A percentile compares a stretch with the other conserved stretches of the same genome.
These are phyloP conservation scores for Juglanconis juglandina DNA, from an alignment of 2,329 filamentous ascomycete genomes.

Conservation along the genomic window DNA sequence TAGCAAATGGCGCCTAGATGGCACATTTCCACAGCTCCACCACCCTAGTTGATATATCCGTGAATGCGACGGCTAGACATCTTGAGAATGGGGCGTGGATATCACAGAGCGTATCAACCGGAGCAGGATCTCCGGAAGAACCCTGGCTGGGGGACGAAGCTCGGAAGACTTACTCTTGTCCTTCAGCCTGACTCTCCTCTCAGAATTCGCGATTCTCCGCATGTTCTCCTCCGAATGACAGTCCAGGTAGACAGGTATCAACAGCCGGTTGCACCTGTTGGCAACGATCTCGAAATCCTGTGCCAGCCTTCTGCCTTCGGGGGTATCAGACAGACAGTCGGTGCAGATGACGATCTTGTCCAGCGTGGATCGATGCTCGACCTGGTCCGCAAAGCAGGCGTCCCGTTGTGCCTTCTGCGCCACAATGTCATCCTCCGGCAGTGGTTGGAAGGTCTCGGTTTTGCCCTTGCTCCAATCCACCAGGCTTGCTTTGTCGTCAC, in stretches of 20 bases:
- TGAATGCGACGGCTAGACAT: too few relatives aligned
- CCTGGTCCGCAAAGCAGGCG: slow-evolving; percentile 24
- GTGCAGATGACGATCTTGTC: slow-evolving; percentile 27
- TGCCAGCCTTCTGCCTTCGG: slow-evolving; percentile 21
- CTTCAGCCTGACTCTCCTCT: slow-evolving; percentile 22
- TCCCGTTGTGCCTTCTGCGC: slow-evolving; percentile 17
- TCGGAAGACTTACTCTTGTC: slow-evolving; percentile 15
- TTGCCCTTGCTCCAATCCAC: slow-evolving; percentile 17
- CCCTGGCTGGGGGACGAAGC: background rate
- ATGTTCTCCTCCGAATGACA: slow-evolving; percentile 24
- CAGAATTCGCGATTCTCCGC: slow-evolving; percentile 21
- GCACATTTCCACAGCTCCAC: background rate
- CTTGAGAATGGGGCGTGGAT: background rate
- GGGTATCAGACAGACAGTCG: slow-evolving; percentile 26
- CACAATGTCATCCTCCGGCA: slow-evolving; percentile 6
- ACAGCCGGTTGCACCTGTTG: slow-evolving; percentile 22
- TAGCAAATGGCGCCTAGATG: background rate
- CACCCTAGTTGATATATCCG: too few relatives aligned
- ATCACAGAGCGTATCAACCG: too few relatives aligned
- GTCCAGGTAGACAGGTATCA: slow-evolving; percentile 27
- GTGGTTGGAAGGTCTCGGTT: slow-evolving; percentile 8
- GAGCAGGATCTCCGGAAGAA: background rate
- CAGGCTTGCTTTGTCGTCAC: slow-evolving; percentile 28
- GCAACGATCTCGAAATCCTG: slow-evolving; percentile 25
- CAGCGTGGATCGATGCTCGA: slow-evolving; percentile 20